Base-by-base conservation (phyloP, 2,329 filamentous ascomycete genomes). In the Hypoxylon sp. region DNA sequence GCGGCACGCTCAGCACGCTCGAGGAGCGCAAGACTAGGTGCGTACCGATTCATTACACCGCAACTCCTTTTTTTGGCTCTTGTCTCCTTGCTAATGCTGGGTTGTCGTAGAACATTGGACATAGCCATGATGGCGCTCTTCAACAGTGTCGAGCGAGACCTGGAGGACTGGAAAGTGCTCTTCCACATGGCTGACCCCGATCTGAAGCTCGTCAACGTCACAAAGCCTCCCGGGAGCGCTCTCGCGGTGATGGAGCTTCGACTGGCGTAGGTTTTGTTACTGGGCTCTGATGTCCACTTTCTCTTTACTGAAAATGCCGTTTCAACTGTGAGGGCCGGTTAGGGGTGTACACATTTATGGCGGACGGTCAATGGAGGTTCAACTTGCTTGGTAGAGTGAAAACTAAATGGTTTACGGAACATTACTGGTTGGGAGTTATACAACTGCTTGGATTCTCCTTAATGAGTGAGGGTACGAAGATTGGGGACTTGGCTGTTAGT, bases 71-170 rank as follows among this genome's bases (percentile, higher is more conserved):
- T 11, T 27, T 26, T 17, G 7, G 13, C 3, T 17, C 7, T 11
- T 31, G 8, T 35, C n/a, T 18, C 23, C 23, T 15, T 31, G 2
- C 46, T 54, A 24, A 57, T 38, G 13, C n/a, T 47, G 4, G 13
- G 7, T 33, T 33, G n/a, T 24, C 13, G 2, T 43, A 71, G 60
- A 17, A 66, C 55, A 18, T 72, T 72, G 47, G 78, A 80, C 67
- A 59, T 80, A 60, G 68, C 73, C 13, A 74, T 79, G 73, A 74
- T 78, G 70, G 69, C 73, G 17, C 53, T 78, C 24, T 74, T 75
- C 18, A 79, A 78, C 61, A 72, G 72, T 2, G 71, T 71, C 55
- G 77, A 79, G 65, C 69, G 77, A 23, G 68, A 70, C 3, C 65
- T 74, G 0, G 64, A 66, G 27, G 74, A 70, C 21, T 79, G 76